A percentile compares a stretch with the other conserved stretches of the same genome.
Evolutionary conservation across 139 green algal genomes (phyloP).

Genomic region (Coelastrella sp.): DNA sequence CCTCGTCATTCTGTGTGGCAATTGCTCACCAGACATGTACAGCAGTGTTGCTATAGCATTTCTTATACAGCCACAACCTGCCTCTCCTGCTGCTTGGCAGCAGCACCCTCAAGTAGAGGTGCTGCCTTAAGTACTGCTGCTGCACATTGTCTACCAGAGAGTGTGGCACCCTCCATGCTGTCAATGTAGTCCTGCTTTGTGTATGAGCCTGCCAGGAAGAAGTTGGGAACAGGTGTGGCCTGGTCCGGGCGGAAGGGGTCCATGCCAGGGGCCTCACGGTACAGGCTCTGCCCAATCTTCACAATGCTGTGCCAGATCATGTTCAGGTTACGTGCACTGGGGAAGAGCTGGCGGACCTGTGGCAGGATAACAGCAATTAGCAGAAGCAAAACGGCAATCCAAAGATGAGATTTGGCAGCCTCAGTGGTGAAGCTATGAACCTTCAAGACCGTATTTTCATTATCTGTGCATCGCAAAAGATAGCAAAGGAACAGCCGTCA

Average conservation of each 20-base stretch:
- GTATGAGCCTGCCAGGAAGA: slow-evolving; percentile 96
- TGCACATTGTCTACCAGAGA: slow-evolving; percentile 77
- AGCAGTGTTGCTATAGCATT: not conserved
- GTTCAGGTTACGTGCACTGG: slow-evolving; percentile 78
- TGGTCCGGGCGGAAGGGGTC: slow-evolving; percentile 93
- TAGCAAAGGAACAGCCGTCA: not conserved
- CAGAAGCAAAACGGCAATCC: not conserved
- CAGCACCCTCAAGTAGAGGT: not conserved
- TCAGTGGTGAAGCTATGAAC: too few species aligned
- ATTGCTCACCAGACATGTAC: not conserved
- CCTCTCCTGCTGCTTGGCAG: slow-evolving; percentile 31
- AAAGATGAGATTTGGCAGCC: not conserved
- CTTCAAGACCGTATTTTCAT: not conserved
- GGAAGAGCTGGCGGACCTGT: slow-evolving; percentile 92
- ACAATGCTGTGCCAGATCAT: slow-evolving; percentile 90
- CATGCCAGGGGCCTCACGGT: slow-evolving; percentile 78
- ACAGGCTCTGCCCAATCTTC: slow-evolving; percentile 96
- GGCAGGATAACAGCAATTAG: not conserved
- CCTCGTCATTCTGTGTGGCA: too few species aligned
- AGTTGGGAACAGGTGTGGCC: slow-evolving; percentile 91
- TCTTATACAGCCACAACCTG: slow-evolving; percentile 13
- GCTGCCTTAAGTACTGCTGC: slow-evolving; percentile 25
- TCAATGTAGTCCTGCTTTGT: slow-evolving; percentile 99
- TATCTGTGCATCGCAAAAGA: not conserved
- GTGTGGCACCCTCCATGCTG: slow-evolving; percentile 97